phyloP scores from a whole-genome alignment of 2,329 filamentous ascomycete species.

The Dothiorella sarmentorum region DNA sequence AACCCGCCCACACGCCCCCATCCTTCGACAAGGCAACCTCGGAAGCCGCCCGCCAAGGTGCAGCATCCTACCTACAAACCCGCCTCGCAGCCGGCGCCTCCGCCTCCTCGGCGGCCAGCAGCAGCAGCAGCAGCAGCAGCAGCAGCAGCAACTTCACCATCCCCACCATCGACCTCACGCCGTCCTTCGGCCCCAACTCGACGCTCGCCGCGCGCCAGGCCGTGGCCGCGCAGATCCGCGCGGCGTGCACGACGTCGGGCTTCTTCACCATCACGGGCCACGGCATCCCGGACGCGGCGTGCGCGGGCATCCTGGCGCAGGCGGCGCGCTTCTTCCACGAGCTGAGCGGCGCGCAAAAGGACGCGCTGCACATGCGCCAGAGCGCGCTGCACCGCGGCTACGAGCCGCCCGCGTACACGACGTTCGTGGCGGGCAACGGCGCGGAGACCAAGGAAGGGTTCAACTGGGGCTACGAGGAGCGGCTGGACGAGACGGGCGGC shows the following conservation, averaged over 20 bases:
- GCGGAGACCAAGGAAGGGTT: conserved; percentile 43
- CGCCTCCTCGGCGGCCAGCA: too few species aligned
- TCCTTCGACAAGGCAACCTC: conserved; percentile 11
- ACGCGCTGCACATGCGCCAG: conserved; percentile 38
- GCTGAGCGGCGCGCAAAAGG: conserved; percentile 33
- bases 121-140: not conserved
- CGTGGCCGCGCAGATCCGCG: conserved; percentile 38
- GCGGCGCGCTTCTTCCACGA: conserved; percentile 38
- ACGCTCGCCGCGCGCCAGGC: conserved; percentile 31
- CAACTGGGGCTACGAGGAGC: conserved; percentile 43
- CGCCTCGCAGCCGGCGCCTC: conserved; percentile 1
- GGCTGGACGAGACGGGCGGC: conserved; percentile 38
- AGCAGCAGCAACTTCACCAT: conserved; percentile 31
- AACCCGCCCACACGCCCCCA: not conserved
- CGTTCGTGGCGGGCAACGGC: conserved; percentile 34
- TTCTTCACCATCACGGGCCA: conserved; percentile 43
- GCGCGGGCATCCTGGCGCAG: conserved; percentile 34
- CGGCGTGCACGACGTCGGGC: conserved; percentile 39
- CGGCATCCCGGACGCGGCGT: conserved; percentile 28
- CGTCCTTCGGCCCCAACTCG: conserved; percentile 31
- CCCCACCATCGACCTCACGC: conserved; percentile 37
- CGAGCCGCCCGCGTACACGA: conserved; percentile 42
- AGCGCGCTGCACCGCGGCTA: conserved; percentile 41
- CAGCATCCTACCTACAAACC: conserved; percentile 6
- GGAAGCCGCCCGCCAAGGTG: conserved; percentile 12